Base-by-base conservation (phyloP, 2,329 filamentous ascomycete genomes). In the Colletotrichum tofieldiae region DNA sequence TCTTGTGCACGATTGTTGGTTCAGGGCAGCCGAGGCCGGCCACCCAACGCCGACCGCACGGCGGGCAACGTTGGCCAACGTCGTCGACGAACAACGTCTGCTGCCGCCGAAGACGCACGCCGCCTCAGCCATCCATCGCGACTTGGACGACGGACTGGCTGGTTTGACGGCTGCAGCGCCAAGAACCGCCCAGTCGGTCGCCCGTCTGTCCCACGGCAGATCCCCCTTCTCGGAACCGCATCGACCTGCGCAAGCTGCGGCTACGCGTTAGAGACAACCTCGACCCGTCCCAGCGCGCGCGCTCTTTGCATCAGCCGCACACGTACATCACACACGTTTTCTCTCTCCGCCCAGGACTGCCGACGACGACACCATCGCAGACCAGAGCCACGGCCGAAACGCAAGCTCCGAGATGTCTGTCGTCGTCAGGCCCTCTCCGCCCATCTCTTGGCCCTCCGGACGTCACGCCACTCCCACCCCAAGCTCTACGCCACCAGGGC, bases 361-460 rank as follows among this genome's bases (percentile, higher is more conserved):
- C 43, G 8, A 45, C 39, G 23, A 60, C 56, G 9, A 45, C 47
- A 55, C 23, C 35, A 56, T 65, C 35, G 56, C 47, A 55, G 32
- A 64, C 35, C n/a, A 41, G 37, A 56, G 26, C 35, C 61, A 55
- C 47, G 9, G 58, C 29, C 29, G 54, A 56, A 56, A 56, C 54
- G 20, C 32, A 56, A 56, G 54, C 35, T 56, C 54, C 12, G 18
- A 32, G 37, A 26, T 45, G 43, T 45, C n/a, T 26, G 35, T 56
- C 35, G 35, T 29, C 9, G 32, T 20, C 58, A 61, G 26, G n/a
- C 18, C 23, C 35, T 12, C 29, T 49, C 58, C 20, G 51, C 29
- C 29, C 26, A 32, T n/a, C 37, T 35, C 47, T n/a, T 49, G 47
- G 47, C 62, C 37, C 26, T 23, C 23, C 23, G 23, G 35, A 45